Evolutionary conservation across 768 basidiomycete genomes (phyloP), one percentile per base, ranked within the genome.

Genomic region (Kwoniella bestiolae): DNA sequence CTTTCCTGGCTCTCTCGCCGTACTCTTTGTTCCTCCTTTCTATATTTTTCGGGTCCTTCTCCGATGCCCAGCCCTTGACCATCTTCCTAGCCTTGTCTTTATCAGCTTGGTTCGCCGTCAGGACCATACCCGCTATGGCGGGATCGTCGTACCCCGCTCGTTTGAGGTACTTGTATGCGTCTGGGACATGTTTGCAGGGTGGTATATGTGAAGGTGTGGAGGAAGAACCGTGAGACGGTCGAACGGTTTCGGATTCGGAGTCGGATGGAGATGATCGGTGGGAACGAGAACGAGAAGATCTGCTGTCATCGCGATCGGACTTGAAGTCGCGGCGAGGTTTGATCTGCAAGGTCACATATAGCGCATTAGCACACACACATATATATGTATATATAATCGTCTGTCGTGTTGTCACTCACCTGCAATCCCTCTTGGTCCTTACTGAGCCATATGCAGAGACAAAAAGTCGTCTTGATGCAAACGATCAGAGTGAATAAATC

Each of bases 401-500:
- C 4, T 51, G 14, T 28, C 5, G 11, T 7, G 14, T 28, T 26
- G 4, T 34, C 31, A 60, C 65, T 60, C 34, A 66, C 65, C 41
- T 23, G 26, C 11, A 45, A 34, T 1, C 65, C 65, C 14, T 55
- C 50, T 53, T 66, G 35, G 23, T 60, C 65, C 32, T 44, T 52
- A 28, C 58, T 46, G 21, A 60, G 21, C 65, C 65, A 66, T 2
- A 51, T 51, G 12, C 49, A 2, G 50, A 60, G 26, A 31, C 45
- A 12, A 25, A 47, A 52, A 0, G 70, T 64, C 23, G 75, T 73
- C 60, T 76, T 76, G 66, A 73, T 28, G 44, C 72, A 73, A n/a
- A 72, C 70, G 0, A 73, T 57, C 11, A 76, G 60, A 0, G 75
- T 73, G 62, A 76, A 73, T n/a, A 76, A 57, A n/a, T 73, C 70